Base-by-base conservation (phyloP, 176 grass and related monocot genomes). In the Otatea glauca region DNA sequence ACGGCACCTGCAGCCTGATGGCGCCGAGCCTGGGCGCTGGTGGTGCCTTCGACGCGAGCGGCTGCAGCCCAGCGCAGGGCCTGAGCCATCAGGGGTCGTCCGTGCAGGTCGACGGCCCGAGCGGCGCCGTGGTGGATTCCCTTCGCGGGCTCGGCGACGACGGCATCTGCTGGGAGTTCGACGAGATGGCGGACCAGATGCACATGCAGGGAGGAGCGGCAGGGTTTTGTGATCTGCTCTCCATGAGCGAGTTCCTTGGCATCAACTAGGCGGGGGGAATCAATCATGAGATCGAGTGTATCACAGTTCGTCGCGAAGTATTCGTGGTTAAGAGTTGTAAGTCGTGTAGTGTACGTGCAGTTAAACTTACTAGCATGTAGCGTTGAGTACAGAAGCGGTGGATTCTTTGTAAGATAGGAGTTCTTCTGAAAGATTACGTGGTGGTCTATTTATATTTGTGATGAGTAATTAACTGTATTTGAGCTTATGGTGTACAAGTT, bases 81-180 rank as follows among this genome's bases (percentile, higher is more conserved):
- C 10, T 84, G 70, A 85, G 82, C 62, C 70, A 76, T 23, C 88
- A 89, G 88, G 73, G 79, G 27, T 76, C 89, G 43, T 81, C 90
- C 5, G 69, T 77, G 72, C 88, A 87, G 53, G 84, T 68, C 0
- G 90, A 94, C 39, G 87, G 60, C 1, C 74, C 51, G 21, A 81
- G 55, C 71, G 68, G 48, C 12, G 75, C 20, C 7, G 79, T 67
- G 15, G 71, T 74, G 27, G 82, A 85, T 41, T 83, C 84, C 18
- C 47, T 93, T 37, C 79, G 77, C 41, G 91, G 89, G 35, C 76
- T 92, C 32, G 86, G 67, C 34, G 87, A 77, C 83, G n/a, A 60
- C 59, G 87, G 87, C 47, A 83, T 95, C 54, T 92, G 61, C 62
- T 90, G 87, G 69, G 96, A 78, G 17, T 86, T 93, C 43, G 64